These are phyloP conservation scores for Hypoxylon sp. DNA, from an alignment of 2,329 filamentous ascomycete species.

Conservation along the genomic window DNA sequence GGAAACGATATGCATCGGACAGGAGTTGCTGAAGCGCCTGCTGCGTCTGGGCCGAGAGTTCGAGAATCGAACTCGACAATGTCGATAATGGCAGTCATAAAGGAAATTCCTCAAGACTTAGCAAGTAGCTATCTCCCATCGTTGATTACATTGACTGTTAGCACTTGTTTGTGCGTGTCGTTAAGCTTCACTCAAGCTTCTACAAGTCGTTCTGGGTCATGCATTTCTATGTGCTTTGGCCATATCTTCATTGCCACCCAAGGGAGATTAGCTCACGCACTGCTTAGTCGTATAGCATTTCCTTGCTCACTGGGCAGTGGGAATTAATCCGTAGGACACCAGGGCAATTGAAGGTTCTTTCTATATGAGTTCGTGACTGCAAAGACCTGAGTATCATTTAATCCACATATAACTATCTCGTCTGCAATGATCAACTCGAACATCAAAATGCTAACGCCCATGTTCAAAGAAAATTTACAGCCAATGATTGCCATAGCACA, in stretches of 20 bases:
- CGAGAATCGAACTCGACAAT: background rate
- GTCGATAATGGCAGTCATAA: background rate
- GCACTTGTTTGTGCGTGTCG: background rate
- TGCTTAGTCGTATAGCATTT: background rate
- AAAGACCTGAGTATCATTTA: too few relatives aligned
- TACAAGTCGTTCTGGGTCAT: background rate
- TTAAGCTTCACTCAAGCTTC: constrained; percentile 1
- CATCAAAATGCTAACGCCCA: too few relatives aligned
- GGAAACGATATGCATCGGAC: background rate
- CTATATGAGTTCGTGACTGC: too few relatives aligned
- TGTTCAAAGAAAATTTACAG: too few relatives aligned
- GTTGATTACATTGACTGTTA: background rate
- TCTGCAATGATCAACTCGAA: too few relatives aligned
- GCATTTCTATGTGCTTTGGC: background rate
- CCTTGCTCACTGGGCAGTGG: background rate
- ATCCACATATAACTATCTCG: too few relatives aligned
- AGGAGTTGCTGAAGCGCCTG: background rate
- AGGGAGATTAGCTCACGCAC: background rate
- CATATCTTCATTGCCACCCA: background rate
- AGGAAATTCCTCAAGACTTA: background rate
- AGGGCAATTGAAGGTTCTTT: too few relatives aligned
- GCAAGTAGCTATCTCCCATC: background rate
- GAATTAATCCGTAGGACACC: too few relatives aligned
- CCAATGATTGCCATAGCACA: too few relatives aligned
- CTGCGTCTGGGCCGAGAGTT: background rate